Evolutionary conservation across 2,329 filamentous ascomycete species (phyloP).

Genomic region (Rhynchosporium graminicola): DNA sequence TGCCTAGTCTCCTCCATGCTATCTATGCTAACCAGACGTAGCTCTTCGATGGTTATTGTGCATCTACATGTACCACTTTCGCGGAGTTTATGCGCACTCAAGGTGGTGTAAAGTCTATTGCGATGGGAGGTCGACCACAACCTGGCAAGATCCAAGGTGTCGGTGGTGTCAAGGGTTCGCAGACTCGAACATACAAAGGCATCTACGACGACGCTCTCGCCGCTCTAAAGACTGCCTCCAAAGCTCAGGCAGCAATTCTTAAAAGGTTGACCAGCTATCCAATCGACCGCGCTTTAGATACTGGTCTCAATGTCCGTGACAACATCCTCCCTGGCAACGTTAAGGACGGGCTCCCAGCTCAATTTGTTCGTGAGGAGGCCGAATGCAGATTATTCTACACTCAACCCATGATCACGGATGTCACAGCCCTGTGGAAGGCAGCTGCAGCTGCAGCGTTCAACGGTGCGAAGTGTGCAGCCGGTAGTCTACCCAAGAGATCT

Average conservation of each 20-base stretch:
- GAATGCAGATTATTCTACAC: constrained; percentile 64
- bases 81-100: constrained; percentile 54
- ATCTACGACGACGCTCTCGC: constrained; percentile 23
- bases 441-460: constrained; percentile 46
- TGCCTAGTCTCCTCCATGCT: no score
- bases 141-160: constrained; percentile 59
- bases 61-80: constrained; percentile 61
- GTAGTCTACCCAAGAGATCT: constrained; percentile 29
- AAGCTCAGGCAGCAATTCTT: constrained; percentile 28
- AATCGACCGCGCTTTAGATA: constrained; percentile 36
- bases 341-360: constrained; percentile 48
- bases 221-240: neutral
- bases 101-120: constrained; percentile 56
- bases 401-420: constrained; percentile 51
- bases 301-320: constrained; percentile 47
- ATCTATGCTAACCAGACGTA: neutral
- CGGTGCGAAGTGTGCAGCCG: constrained; percentile 41
- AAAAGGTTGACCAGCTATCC: constrained; percentile 28
- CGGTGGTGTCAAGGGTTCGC: constrained; percentile 64
- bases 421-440: constrained; percentile 53
- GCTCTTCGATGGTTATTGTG: constrained; percentile 54
- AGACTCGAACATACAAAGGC: constrained; percentile 35
- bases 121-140: constrained; percentile 59
- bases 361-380: constrained; percentile 62
- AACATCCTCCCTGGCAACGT: constrained; percentile 38